Evolutionary conservation across 495 filamentous ascomycete species (phyloP).

Genomic region (Halenospora varia): DNA sequence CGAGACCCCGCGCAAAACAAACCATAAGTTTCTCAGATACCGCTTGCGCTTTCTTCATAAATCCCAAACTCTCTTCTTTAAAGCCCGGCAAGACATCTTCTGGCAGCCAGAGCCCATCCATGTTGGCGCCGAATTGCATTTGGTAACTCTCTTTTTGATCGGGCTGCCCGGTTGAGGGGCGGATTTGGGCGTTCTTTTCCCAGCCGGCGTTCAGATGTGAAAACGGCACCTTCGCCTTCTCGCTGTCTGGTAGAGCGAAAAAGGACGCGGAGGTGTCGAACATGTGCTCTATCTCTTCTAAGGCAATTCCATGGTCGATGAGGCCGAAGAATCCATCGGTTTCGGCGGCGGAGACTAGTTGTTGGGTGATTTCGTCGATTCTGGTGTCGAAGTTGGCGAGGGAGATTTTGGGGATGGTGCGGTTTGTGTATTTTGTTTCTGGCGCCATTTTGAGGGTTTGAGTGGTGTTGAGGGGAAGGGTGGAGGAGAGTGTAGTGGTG

Average conservation of each 20-base stretch:
- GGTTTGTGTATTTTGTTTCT: conserved; percentile 42
- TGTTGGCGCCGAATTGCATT: conserved; percentile 54
- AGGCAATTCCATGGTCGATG: conserved; percentile 49
- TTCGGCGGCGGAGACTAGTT: conserved; percentile 54
- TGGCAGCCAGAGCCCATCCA: conserved; percentile 48
- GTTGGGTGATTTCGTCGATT: conserved; percentile 47
- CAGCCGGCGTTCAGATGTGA: conserved; percentile 56
- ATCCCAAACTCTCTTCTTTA: conserved; percentile 34
- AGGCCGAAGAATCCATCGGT: conserved; percentile 62
- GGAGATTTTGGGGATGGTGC: conserved; percentile 55
- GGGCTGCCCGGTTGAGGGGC: conserved; percentile 54
- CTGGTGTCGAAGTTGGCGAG: conserved; percentile 49
- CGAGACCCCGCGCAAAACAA: conserved; percentile 55
- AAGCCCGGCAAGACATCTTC: conserved; percentile 47
- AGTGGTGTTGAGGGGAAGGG: neutral
- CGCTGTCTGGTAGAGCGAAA: conserved; percentile 49
- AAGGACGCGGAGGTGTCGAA: conserved; percentile 49
- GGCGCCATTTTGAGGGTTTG: conserved; percentile 23
- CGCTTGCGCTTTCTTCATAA: conserved; percentile 49
- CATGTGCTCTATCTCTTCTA: conserved; percentile 45
- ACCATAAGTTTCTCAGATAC: conserved; percentile 55
- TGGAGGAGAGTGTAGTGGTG: neutral
- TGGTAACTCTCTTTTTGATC: conserved; percentile 63
- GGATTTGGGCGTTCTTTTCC: conserved; percentile 58
- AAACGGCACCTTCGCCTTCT: conserved; percentile 52